A percentile compares a stretch with the other conserved stretches of the same genome.
Evolutionary conservation across 345 rosid genomes (phyloP).

Genomic region (Rhizophora apiculata): DNA sequence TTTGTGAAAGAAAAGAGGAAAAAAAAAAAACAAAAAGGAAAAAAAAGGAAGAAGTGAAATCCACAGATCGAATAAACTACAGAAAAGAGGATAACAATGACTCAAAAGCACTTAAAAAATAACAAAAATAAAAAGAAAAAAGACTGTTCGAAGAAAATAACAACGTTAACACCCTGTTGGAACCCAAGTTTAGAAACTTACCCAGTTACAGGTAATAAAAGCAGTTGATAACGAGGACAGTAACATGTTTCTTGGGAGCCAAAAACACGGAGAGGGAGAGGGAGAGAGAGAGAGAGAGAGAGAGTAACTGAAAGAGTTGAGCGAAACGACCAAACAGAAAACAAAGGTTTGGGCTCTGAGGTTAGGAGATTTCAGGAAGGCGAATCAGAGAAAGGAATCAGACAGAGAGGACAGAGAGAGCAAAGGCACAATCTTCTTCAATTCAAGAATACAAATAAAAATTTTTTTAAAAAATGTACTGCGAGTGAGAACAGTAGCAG

Average conservation of each 20-base stretch:
- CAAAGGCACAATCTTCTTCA: not conserved
- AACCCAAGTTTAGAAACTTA: conserved; percentile 2
- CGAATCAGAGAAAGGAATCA: not conserved
- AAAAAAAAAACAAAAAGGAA: not conserved
- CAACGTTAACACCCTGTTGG: not conserved
- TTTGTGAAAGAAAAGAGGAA: not conserved
- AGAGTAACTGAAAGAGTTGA: conserved; percentile 7
- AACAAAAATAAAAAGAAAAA: not conserved
- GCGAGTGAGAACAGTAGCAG: too few relatives aligned
- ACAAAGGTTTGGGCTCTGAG: not conserved
- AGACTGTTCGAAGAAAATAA: conserved; percentile 3
- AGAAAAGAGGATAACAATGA: not conserved
- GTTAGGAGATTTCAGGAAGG: not conserved
- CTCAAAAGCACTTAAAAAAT: conserved; percentile 1
- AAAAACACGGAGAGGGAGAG: not conserved
- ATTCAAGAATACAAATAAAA: not conserved
- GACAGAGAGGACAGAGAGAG: not conserved
- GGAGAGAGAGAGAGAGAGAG: conserved; percentile 1
- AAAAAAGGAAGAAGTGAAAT: not conserved
- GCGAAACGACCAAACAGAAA: not conserved
- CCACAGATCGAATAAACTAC: not conserved
- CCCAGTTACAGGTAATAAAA: not conserved
- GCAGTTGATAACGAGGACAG: conserved; percentile 9
- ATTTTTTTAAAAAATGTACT: too few relatives aligned
- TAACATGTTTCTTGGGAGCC: conserved; percentile 13